Base-by-base conservation (phyloP, 306 rosid species). In the Boehmeria nivea region DNA sequence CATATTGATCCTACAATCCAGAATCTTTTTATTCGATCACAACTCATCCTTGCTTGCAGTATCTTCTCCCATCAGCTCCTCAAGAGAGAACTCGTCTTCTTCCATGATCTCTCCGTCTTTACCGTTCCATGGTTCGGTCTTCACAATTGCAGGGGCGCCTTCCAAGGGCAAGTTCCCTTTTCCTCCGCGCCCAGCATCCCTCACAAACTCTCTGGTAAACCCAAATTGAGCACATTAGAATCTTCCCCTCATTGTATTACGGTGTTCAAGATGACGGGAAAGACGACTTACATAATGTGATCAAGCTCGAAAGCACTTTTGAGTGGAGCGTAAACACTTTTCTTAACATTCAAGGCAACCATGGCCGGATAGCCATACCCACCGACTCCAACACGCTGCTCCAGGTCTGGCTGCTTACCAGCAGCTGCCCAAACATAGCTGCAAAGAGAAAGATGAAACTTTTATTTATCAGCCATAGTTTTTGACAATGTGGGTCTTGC, bases 361-460 rank as follows among this genome's bases (percentile, higher is more conserved):
- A 93, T 69, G 47, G 99, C 99, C 3, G 99, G 99, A 75, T 93
- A 93, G 52, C 99, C 99, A 60, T 93, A 93, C 39, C 99, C 99
- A 33, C 99, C 99, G 53, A 93, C 99, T 65, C 99, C 94, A 3
- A 93, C 96, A 52, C 49, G 79, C 59, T 83, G 76, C 51, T 93
- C 99, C 3, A 93, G 95, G 73, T 93, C 94, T 23, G 81, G 89
- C 68, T 93, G 96, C 73, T 83, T 87, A 21, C 94, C 94, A 0
- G 99, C 95, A 19, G 99, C 94, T 47, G 78, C 78, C 99, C 99
- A 93, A 17, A 85, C 84, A 59, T 81, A 93, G 66, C 99, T 93
- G 88, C 54, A 60, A 71, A 2, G 46, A 17, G 36, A 24, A 71
- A 4, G 27, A 37, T 31, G 1, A 8, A n/a, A 63, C 10, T 33